Conservation (phyloP, 2,329 filamentous ascomycete species). For the Monosporascus sp. region DNA sequence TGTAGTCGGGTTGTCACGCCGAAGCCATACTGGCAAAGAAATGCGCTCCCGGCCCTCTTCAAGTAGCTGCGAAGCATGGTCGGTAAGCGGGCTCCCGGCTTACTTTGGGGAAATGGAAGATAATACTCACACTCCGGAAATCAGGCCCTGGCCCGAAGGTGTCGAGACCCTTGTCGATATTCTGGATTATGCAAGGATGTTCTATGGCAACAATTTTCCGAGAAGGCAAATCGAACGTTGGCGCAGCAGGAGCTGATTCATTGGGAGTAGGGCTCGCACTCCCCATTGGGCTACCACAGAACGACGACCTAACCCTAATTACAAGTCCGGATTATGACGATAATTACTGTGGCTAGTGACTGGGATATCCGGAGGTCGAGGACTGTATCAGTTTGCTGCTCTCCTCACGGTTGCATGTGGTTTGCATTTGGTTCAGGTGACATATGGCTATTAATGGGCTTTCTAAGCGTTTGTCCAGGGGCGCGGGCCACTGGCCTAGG, state of each 20-base stretch:
- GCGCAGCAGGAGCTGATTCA: slow-evolving; percentile 22
- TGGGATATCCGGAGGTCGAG: too few species aligned
- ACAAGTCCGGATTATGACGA: too few species aligned
- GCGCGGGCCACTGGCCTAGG: too few species aligned
- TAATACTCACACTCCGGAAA: slow-evolving; percentile 29
- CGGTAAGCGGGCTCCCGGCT: slow-evolving; percentile 2
- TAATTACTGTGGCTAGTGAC: too few species aligned
- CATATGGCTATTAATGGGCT: too few species aligned
- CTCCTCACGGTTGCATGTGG: too few species aligned
- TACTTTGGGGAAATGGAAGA: background rate
- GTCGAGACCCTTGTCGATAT: slow-evolving; percentile 36
- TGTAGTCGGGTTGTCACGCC: slow-evolving; percentile 73
- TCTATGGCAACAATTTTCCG: slow-evolving; percentile 37
- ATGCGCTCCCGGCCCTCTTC: slow-evolving; percentile 31
- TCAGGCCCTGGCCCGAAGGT: slow-evolving; percentile 35
- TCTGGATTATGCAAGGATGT: slow-evolving; percentile 36
- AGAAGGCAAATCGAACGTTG: slow-evolving; percentile 31
- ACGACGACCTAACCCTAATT: background rate
- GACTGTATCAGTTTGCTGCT: too few species aligned
- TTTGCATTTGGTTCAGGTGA: too few species aligned
- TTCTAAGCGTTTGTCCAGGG: too few species aligned
- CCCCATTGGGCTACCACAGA: slow-evolving; percentile 2
- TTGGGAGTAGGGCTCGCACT: slow-evolving; percentile 3
- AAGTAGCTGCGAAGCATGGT: slow-evolving; percentile 17
- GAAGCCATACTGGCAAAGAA: slow-evolving; percentile 65